Evolutionary conservation across 2,329 filamentous ascomycete species (phyloP).

Genomic region (Sodiomyces alkalinus): DNA sequence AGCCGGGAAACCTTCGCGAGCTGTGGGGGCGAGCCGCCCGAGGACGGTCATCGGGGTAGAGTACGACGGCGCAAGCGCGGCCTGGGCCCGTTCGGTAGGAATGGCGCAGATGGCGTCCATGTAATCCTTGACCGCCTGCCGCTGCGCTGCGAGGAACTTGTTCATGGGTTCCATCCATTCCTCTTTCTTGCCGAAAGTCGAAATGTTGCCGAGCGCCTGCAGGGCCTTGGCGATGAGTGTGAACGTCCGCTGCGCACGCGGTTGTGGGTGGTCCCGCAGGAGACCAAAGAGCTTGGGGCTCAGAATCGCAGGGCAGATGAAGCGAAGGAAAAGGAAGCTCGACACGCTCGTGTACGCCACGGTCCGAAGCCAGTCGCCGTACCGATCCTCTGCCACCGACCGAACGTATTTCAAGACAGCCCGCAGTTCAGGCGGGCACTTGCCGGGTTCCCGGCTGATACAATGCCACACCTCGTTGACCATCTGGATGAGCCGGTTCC

Average conservation of each 20-base stretch:
- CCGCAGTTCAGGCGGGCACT: constrained; percentile 67
- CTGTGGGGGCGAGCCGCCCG: constrained; percentile 61
- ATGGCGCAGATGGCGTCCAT: constrained; percentile 79
- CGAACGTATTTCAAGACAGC: constrained; percentile 82
- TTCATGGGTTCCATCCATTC: constrained; percentile 99
- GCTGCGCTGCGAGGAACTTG: constrained; percentile 60
- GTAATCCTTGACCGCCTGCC: constrained; percentile 70
- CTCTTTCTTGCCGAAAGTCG: constrained; percentile 85
- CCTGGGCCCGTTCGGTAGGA: constrained; percentile 50
- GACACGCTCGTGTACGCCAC: constrained; percentile 91
- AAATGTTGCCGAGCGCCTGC: constrained; percentile 81
- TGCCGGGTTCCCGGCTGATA: constrained; percentile 59
- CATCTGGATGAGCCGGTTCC: constrained; percentile 58
- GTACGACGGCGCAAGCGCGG: constrained; percentile 51
- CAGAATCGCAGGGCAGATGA: constrained; percentile 91
- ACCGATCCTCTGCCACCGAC: constrained; percentile 85
- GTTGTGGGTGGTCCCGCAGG: constrained; percentile 65
- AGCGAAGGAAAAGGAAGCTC: constrained; percentile 84
- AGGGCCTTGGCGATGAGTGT: constrained; percentile 87
- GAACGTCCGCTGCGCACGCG: constrained; percentile 70
- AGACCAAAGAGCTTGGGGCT: constrained; percentile 90
- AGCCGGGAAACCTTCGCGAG: constrained; percentile 82
- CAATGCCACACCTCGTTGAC: constrained; percentile 77
- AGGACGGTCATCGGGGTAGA: constrained; percentile 86
- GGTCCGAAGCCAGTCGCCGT: constrained; percentile 79